Evolutionary conservation across 495 filamentous ascomycete species (phyloP).

Genomic region (Tuber magnatum): DNA sequence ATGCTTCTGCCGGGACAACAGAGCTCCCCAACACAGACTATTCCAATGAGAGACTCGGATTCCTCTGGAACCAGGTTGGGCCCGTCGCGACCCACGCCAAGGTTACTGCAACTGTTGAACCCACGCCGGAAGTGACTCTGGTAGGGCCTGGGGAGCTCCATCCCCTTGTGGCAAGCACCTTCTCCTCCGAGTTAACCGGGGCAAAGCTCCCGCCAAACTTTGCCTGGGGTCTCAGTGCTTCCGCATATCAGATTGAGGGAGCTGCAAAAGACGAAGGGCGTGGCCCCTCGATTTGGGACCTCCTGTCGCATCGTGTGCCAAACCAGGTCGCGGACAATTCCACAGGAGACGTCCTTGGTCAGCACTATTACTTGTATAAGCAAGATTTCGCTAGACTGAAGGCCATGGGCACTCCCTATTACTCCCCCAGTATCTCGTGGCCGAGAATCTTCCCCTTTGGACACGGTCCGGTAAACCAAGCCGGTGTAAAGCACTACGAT

Average conservation of each 20-base stretch:
- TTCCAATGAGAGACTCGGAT: conserved; percentile 43
- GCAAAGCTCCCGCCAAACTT: conserved; percentile 40
- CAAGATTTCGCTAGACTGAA: conserved; percentile 45
- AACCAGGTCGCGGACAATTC: conserved; percentile 43
- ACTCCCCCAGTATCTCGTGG: conserved; percentile 46
- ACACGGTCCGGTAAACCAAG: conserved; percentile 44
- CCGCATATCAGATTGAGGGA: conserved; percentile 43
- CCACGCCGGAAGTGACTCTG: conserved; percentile 47
- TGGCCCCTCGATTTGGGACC: conserved; percentile 41
- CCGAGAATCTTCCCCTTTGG: conserved; percentile 48
- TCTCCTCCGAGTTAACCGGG: conserved; percentile 25
- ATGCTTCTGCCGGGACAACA: conserved; percentile 43
- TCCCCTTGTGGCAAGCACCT: conserved; percentile 40
- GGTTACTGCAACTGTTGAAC: conserved; percentile 44
- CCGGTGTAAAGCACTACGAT: conserved; percentile 45
- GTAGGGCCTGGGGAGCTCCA: conserved; percentile 43
- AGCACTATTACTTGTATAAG: conserved; percentile 47
- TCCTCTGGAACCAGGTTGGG: conserved; percentile 47
- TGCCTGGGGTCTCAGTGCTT: conserved; percentile 38
- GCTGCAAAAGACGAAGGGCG: conserved; percentile 40
- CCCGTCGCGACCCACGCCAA: conserved; percentile 43
- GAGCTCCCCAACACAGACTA: conserved; percentile 43
- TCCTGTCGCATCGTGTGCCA: conserved; percentile 41
- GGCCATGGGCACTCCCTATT: conserved; percentile 43
- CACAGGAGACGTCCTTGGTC: conserved; percentile 44